Evolutionary conservation across 257 asterid genomes (phyloP), one percentile per base, ranked within the genome.

Genomic region (Solanum megistacrolobum): DNA sequence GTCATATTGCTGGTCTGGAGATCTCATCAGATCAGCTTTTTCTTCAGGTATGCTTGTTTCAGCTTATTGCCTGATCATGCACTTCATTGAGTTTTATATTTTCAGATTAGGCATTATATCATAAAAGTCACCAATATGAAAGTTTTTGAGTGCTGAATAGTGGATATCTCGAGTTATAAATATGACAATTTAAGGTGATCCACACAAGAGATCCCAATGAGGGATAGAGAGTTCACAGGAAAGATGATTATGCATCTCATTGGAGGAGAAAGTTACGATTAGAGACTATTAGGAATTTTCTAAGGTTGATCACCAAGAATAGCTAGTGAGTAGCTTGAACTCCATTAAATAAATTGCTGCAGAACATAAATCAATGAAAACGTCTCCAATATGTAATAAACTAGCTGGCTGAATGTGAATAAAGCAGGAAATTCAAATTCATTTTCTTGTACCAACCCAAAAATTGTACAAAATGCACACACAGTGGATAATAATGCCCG

Each of bases 1-100:
- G 69, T 94, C 97, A 0, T 92, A 91, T 83, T 93, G 95, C 87
- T 94, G 97, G 97, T 91, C 92, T 23, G 91, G 92, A 88, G 95
- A 93, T 91, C 93, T 94, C 83, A 94, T 94, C 87, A 83, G 69
- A 62, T 93, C 94, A 16, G 91, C 97, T 35, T 94, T 91, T 83
- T 89, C 92, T 65, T 88, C 93, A 91, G 97, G 97, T 94, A 91
- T 89, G 85, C 87, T 68, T 69, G 72, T 46, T 81, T 81, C 68
- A 81, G 85, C 66, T 81, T 4, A 46, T 46, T 16, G 68, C 3
- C 68, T 39, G 34, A 41, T 78, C 84, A 13, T 79, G 41, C 41
- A 16, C 85, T 46, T 81, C 41, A 27, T 81, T 79, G 84, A 39
- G 84, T 13, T 79, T 7, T 43, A 81, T 29, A 81, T 81, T 43